Percentiles rank a stretch among this genome's conserved stretches.
Evolutionary conservation across 164 flowering plant species (phyloP).

Genomic region (Saururus chinensis): DNA sequence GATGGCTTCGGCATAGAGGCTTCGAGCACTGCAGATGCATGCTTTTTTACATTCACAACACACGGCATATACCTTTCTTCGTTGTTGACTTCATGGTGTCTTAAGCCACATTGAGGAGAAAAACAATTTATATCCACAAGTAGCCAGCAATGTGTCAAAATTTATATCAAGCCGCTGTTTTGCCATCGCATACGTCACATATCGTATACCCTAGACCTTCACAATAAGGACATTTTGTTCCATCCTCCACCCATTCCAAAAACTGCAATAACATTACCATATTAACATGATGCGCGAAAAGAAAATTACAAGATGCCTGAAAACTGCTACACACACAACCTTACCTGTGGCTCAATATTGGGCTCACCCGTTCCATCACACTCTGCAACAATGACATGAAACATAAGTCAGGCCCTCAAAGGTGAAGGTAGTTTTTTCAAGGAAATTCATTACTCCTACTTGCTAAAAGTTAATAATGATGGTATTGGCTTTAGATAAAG

Average conservation of each 20-base stretch:
- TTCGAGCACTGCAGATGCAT: neutral
- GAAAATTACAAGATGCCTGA: neutral
- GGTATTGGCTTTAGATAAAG: no score
- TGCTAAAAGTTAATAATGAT: no score
- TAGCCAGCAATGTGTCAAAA: neutral
- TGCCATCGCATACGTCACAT: conserved; percentile 71
- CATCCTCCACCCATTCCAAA: conserved; percentile 86
- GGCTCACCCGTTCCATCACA: conserved; percentile 97
- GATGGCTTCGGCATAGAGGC: neutral
- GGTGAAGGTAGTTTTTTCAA: no score
- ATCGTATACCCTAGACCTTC: conserved; percentile 61
- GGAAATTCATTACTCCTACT: no score
- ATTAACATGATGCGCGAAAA: neutral
- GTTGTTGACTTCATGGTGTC: neutral
- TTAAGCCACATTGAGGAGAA: neutral
- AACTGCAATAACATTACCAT: conserved; percentile 46
- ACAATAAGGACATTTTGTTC: conserved; percentile 74
- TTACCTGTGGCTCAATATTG: conserved; percentile 79
- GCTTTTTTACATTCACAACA: neutral
- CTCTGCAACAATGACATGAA: conserved; percentile 33
- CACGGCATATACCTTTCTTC: no score
- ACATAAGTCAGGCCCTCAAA: neutral
- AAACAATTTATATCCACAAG: neutral
- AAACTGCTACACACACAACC: neutral
- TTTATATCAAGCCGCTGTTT: conserved; percentile 4